Conservation (phyloP, 768 basidiomycete species). For the Wakefieldia striispora region DNA sequence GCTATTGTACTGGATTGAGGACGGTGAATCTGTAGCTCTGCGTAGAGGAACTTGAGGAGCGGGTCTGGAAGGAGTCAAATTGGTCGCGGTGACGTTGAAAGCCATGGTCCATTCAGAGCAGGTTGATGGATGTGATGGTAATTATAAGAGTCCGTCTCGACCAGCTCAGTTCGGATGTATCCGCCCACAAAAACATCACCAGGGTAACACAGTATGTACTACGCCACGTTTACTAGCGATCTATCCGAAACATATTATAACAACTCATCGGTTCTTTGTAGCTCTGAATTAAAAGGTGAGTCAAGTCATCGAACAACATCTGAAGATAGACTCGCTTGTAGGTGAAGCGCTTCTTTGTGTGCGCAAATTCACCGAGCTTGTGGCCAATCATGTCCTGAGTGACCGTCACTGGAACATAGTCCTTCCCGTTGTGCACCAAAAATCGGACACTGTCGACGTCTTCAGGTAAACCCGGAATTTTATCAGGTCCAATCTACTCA, state of each 20-base stretch:
- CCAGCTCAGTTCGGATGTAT: conserved; percentile 27
- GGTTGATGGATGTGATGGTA: conserved; percentile 4
- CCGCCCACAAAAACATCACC: conserved; percentile 26
- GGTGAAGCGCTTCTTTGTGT: conserved; percentile 83
- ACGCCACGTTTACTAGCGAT: too few relatives aligned
- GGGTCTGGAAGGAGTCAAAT: conserved; percentile 74
- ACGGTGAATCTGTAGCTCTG: conserved; percentile 39
- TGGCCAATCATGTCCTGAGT: conserved; percentile 99
- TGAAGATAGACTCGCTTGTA: conserved; percentile 68
- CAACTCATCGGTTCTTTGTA: conserved; percentile 38
- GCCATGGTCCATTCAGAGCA: conserved; percentile 38
- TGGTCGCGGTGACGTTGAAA: conserved; percentile 50
- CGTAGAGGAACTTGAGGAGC: conserved; percentile 69
- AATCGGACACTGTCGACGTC: conserved; percentile 64
- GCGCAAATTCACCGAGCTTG: conserved; percentile 93
- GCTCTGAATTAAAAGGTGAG: conserved; percentile 25
- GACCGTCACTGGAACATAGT: conserved; percentile 80
- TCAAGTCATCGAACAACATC: not conserved
- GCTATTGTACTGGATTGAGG: conserved; percentile 32
- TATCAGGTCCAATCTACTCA: conserved; percentile 35
- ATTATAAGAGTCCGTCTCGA: not conserved
- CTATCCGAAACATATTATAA: too few relatives aligned
- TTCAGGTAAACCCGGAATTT: not conserved
- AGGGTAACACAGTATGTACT: conserved; percentile 26
- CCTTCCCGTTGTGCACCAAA: conserved; percentile 91